Base-by-base conservation (phyloP, 805 yeast genomes). In the Torulaspora maleeae region DNA sequence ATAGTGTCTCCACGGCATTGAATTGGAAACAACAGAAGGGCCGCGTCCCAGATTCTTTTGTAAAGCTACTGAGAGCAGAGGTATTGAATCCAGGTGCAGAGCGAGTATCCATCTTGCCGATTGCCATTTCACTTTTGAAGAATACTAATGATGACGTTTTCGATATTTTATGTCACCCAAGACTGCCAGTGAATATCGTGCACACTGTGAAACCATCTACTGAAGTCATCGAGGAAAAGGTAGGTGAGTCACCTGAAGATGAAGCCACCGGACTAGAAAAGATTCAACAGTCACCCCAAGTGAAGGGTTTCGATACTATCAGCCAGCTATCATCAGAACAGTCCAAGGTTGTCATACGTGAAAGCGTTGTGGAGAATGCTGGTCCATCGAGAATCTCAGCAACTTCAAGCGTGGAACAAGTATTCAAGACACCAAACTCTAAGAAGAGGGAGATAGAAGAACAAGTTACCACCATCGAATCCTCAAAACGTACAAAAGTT, bases 51-150 rank as follows among this genome's bases (percentile, higher is more conserved):
- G 24, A 41, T 0, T 49, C 58, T 22, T 53, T 66, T 16, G 32
- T 50, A 9, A 73, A 71, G 17, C 59, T 80, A 19, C 66, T 86
- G 28, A 72, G 79, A 40, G 63, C 74, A 3, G 65, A 85, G n/a
- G 77, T 86, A 2, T 54, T 86, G 33, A 79, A 75, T 59, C 95
- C 96, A 2, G 86, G 84, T 4, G 62, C 60, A 29, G 82, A 80
- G 41, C 73, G 76, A 33, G 74, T 76, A 34, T 81, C 88, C 11
- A 71, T 86, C 25, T 69, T 86, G 49, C 95, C 96, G 7, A 78
- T 90, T 47, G 82, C 84, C 1, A 63, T 78, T 10, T 66, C 71
- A 2, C 57, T 84, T 5, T 60, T 83, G 48, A 59, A 62, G 32
- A 72, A 71, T 3, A 63, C 73, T 11, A 62, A 68, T 34, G 78